Base-by-base conservation (phyloP, 768 basidiomycete genomes). In the Amanita pallidorosea region DNA sequence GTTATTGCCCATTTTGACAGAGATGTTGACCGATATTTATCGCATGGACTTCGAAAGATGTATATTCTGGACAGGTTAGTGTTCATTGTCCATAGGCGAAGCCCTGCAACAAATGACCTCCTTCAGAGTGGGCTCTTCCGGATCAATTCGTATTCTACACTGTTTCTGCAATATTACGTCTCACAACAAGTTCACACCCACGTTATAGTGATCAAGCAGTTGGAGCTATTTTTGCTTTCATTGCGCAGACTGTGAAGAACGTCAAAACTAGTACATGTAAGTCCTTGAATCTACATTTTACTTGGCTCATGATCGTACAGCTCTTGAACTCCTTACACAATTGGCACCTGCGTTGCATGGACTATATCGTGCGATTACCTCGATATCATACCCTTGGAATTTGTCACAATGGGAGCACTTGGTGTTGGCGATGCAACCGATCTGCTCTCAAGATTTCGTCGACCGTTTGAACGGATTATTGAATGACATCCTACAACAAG, bases 121-220 rank as follows among this genome's bases (percentile, higher is more conserved):
- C 25, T 18, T 35, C 53, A 92, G 90, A 88, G 56, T 92, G 89
- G 89, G 77, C 89, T 2, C 72, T 89, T 29, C 83, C 91, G 34
- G 88, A 94, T 64, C 86, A 91, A 59, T 75, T 94, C 36, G 83
- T 88, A 1, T 87, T 74, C 60, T 81, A 85, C 1, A 88, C 83
- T 3, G 75, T 89, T 20, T 85, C 84, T 4, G 85, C 89, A 9
- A 68, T 91, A 7, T 70, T 94, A 41, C 72, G 79, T 47, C 33
- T 33, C 33, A 68, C 90, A 18, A 80, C 85, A 18, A 75, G 72
- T 40, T 62, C 68, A 15, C 71, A 83, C 64, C 62, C 68, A 0
- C 65, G 74, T 46, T 73, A 79, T 56, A 69, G 75, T 13, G 68
- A 70, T 12, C 65, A 62, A 17, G 76, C 80, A 7, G 74, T 80